Conservation (phyloP, 2,329 filamentous ascomycete species). For the Fusarium redolens region DNA sequence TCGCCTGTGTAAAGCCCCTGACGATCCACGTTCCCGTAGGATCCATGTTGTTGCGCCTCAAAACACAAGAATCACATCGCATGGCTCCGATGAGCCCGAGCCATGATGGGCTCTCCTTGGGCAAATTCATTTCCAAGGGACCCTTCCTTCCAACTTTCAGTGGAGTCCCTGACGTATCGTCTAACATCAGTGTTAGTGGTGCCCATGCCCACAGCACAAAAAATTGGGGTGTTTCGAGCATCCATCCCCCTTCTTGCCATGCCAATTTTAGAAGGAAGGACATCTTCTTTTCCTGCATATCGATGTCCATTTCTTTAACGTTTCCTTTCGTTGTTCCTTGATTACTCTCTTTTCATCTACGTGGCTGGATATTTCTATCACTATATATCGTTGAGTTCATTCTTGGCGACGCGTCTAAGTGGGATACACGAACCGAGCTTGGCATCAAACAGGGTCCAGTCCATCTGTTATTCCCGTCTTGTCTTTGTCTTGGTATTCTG, state of each 20-base stretch:
- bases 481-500: conserved; percentile 15
- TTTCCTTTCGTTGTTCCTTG: conserved; percentile 2
- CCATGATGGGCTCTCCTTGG: conserved; percentile 16
- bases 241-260: conserved; percentile 8
- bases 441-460: conserved; percentile 10
- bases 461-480: conserved; percentile 7
- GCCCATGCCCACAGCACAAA: conserved; percentile 18
- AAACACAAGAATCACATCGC: neutral
- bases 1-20: neutral
- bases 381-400: conserved; percentile 12
- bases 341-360: conserved; percentile 9
- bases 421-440: conserved; percentile 15
- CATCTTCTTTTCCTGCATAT: neutral
- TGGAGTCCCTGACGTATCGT: conserved; percentile 35
- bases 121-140: conserved; percentile 29
- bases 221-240: conserved; percentile 15
- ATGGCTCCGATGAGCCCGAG: neutral
- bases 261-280: conserved; percentile 11
- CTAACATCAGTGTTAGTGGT: conserved; percentile 1
- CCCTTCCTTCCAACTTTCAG: conserved; percentile 10
- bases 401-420: conserved; percentile 28
- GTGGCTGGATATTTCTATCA: conserved; percentile 4
- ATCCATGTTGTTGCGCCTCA: conserved; percentile 13
- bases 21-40: conserved; percentile 6
- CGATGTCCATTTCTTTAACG: neutral